Evolutionary conservation across 1,139 yeast species (phyloP).

Genomic region (Geotrichum phurueaensis): DNA sequence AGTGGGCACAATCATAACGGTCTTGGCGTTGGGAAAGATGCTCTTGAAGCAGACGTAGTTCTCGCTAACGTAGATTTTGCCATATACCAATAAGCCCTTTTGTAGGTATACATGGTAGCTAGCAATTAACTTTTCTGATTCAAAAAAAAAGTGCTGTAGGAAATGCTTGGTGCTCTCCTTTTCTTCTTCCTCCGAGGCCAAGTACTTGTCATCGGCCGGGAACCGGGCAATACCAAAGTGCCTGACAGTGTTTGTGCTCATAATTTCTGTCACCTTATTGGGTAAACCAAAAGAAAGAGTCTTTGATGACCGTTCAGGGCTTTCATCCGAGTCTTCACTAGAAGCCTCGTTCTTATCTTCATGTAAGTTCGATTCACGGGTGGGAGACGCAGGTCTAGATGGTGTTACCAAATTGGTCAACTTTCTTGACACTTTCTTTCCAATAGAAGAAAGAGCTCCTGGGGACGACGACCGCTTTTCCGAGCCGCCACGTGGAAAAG

Average conservation of each 20-base stretch:
- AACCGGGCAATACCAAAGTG: slow-evolving; percentile 47
- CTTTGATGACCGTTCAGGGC: not conserved
- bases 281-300: slow-evolving; percentile 20
- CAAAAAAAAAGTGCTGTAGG: slow-evolving; percentile 60
- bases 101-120: slow-evolving; percentile 68
- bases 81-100: slow-evolving; percentile 73
- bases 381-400: slow-evolving; percentile 1
- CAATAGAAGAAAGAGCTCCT: slow-evolving; percentile 1
- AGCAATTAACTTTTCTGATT: slow-evolving; percentile 51
- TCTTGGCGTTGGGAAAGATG: slow-evolving; percentile 67
- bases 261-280: slow-evolving; percentile 47
- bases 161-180: slow-evolving; percentile 49
- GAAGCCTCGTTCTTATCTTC: not conserved
- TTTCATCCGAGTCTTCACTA: not conserved
- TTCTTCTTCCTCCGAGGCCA: slow-evolving; percentile 43
- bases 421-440: not conserved
- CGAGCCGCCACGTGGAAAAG: not conserved
- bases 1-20: slow-evolving; percentile 77
- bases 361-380: not conserved
- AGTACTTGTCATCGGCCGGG: slow-evolving; percentile 35
- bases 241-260: slow-evolving; percentile 51
- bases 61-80: slow-evolving; percentile 69
- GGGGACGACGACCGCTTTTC: not conserved
- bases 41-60: slow-evolving; percentile 71
- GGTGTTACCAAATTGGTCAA: not conserved